Conservation (phyloP, 805 yeast species). For the Metschnikowia colocasiae region DNA sequence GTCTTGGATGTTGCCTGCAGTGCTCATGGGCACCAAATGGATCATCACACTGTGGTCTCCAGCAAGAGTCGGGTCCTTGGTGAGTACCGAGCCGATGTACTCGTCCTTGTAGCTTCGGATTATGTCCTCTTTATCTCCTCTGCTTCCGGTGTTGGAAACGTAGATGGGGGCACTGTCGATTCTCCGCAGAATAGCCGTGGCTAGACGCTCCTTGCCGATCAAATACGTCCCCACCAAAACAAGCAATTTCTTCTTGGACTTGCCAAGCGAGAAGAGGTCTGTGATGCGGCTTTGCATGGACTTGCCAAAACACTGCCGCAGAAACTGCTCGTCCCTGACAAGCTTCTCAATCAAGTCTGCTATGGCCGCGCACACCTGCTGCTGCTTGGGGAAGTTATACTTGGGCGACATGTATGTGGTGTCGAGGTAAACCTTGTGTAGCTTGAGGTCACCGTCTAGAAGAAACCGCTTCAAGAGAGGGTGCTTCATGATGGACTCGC, state of each 20-base stretch:
- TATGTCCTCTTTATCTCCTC: constrained; percentile 39
- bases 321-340: constrained; percentile 22
- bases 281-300: constrained; percentile 38
- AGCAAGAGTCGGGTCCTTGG: constrained; percentile 35
- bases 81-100: constrained; percentile 29
- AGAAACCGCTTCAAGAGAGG: constrained; percentile 25
- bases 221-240: constrained; percentile 82
- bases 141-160: constrained; percentile 46
- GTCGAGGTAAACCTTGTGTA: constrained; percentile 75
- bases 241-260: constrained; percentile 38
- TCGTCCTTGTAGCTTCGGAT: constrained; percentile 46
- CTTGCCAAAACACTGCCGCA: constrained; percentile 32
- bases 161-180: constrained; percentile 50
- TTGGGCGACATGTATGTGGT: constrained; percentile 82
- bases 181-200: constrained; percentile 55
- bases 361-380: constrained; percentile 58
- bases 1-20: constrained; percentile 43
- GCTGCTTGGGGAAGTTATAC: constrained; percentile 76
- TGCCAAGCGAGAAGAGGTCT: constrained; percentile 24
- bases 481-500: constrained; percentile 45
- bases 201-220: constrained; percentile 89
- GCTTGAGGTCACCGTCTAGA: constrained; percentile 15
- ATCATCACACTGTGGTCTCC: constrained; percentile 48
- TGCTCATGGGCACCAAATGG: constrained; percentile 70
- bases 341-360: constrained; percentile 48